Percentiles rank a stretch among this genome's conserved stretches.
These are phyloP conservation scores for Staphylotrichum tortipilum DNA, from an alignment of 495 filamentous ascomycete species.

Conservation along the genomic window DNA sequence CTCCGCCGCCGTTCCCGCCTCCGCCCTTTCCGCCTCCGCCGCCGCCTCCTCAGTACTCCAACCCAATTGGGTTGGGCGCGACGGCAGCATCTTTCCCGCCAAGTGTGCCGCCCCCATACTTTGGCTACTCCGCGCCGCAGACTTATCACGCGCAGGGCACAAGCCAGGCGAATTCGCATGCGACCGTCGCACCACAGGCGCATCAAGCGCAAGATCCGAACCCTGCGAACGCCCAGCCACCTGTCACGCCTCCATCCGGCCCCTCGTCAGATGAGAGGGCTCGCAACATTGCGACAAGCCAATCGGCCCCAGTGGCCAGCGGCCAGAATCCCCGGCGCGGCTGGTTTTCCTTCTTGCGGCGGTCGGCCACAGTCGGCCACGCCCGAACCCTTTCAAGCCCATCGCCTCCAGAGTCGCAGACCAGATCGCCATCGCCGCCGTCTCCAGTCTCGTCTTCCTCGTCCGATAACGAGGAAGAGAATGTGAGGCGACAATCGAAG, in stretches of 20 bases:
- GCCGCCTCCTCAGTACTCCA: background rate
- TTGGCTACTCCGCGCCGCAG: background rate
- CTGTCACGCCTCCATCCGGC: background rate
- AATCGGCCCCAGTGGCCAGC: background rate
- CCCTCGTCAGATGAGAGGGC: background rate
- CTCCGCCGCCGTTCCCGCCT: background rate
- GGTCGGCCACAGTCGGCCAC: background rate
- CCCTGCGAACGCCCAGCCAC: no score
- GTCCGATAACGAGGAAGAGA: background rate
- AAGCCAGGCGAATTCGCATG: background rate
- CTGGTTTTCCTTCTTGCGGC: background rate
- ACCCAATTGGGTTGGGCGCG: background rate
- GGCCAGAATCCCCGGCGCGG: background rate
- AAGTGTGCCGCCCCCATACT: background rate
- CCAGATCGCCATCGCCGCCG: background rate
- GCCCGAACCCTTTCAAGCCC: background rate
- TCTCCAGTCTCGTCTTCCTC: background rate
- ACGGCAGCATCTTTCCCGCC: background rate
- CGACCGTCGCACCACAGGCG: no score
- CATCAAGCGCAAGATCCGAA: no score
- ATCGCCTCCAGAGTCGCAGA: background rate
- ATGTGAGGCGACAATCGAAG: background rate
- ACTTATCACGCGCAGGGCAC: background rate
- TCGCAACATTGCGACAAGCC: no score
- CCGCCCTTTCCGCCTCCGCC: background rate